Evolutionary conservation across 1,284 basidiomycete species (phyloP), one percentile per base, ranked within the genome.

Genomic region (Mycosarcoma mackinlayi): DNA sequence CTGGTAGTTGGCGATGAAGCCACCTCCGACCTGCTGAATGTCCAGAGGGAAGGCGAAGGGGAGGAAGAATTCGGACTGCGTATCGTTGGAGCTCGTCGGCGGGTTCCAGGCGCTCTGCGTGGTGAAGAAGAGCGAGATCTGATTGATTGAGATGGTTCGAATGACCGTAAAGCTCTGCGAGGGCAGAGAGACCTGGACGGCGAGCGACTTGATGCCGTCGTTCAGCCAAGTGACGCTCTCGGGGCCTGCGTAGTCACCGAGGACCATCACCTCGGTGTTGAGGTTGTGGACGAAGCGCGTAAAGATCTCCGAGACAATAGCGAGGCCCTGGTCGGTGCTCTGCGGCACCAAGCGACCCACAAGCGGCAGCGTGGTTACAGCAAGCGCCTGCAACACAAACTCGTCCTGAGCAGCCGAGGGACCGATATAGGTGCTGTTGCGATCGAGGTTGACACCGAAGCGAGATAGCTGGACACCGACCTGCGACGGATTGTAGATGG

Each of bases 21-120:
- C 88, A 82, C 89, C 88, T 55, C 87, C 85, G 47, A 90, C 81
- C 4, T 87, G 85, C 18, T 85, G 85, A 64, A 91, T 89, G 75
- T 91, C 87, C 49, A 91, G 68, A 0, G 90, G 89, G 84, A 92
- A 91, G 27, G 78, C 85, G 77, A 91, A 92, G 3, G 90, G 90
- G 10, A 91, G 83, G 41, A 85, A 86, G 84, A 92, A 91, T 3
- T 87, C 84, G 0, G 88, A 88, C 19, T 86, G 86, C 0, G 89
- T 88, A 48, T 86, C 85, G 61, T 86, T 85, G 57, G 88, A 90
- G 63, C 87, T 87, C 18, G 89, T 87, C 8, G 84, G 73, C 2
- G 91, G 90, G 16, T 19, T 47, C 61, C 63, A 79, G 10, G 88
- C 86, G 0, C 86, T 86, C 24, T 83, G 81, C 54, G 85, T 77